Evolutionary conservation across 805 yeast species (phyloP).

Genomic region (Metschnikowia matae): DNA sequence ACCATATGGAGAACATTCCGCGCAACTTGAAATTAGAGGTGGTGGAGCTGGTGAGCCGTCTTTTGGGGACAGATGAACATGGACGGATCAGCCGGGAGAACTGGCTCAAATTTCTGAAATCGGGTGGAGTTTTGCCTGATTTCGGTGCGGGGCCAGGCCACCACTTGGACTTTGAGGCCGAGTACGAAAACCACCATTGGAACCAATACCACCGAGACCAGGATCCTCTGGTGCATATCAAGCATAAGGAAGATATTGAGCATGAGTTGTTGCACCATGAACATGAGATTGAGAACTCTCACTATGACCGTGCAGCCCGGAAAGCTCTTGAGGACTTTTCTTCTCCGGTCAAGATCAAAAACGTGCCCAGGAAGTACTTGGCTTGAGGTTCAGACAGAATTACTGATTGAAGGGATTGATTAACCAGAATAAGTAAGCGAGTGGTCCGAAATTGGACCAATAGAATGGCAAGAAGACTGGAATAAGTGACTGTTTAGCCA

Average conservation of each 20-base stretch:
- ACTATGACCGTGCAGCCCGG: conserved; percentile 29
- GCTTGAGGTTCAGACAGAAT: conserved; percentile 1
- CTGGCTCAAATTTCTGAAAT: conserved; percentile 56
- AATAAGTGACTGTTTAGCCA: too few species aligned
- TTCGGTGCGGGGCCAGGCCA: conserved; percentile 93
- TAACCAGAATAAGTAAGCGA: background rate
- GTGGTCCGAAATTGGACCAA: too few species aligned
- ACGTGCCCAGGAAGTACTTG: conserved; percentile 17
- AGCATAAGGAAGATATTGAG: conserved; percentile 86
- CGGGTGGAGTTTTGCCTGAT: conserved; percentile 80
- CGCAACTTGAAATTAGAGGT: conserved; percentile 55
- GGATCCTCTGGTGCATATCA: conserved; percentile 77
- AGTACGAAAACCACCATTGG: conserved; percentile 96
- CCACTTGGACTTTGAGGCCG: conserved; percentile 89
- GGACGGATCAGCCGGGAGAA: conserved; percentile 63
- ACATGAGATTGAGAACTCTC: conserved; percentile 69
- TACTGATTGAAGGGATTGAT: too few species aligned
- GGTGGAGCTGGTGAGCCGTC: conserved; percentile 46
- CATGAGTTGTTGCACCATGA: conserved; percentile 83
- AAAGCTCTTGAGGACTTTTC: conserved; percentile 25
- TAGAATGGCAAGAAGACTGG: too few species aligned
- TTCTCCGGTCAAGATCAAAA: conserved; percentile 22
- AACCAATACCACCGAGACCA: conserved; percentile 65
- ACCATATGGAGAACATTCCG: conserved; percentile 47
- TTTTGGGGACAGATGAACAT: conserved; percentile 66